Evolutionary conservation across 2,329 filamentous ascomycete genomes (phyloP).

Genomic region (Epichloe amarillans): DNA sequence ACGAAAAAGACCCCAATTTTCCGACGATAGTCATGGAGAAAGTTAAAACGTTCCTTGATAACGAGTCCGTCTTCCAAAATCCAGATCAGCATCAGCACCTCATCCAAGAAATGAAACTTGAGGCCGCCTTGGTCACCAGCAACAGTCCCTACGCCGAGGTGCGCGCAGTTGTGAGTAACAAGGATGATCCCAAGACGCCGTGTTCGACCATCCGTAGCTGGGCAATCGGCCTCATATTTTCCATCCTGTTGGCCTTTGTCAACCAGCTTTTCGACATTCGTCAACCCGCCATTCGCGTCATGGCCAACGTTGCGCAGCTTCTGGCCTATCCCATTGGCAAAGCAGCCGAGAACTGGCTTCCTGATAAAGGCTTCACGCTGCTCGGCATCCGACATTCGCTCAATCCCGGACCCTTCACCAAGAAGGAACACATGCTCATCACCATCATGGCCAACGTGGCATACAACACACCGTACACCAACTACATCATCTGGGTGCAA

Average conservation of each 20-base stretch:
- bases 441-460: slow-evolving; percentile 49
- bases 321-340: slow-evolving; percentile 42
- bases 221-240: slow-evolving; percentile 38
- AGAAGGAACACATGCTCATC: slow-evolving; percentile 49
- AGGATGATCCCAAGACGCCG: slow-evolving; percentile 35
- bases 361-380: slow-evolving; percentile 34
- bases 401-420: slow-evolving; percentile 43
- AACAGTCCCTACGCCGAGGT: slow-evolving; percentile 46
- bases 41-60: slow-evolving; percentile 28
- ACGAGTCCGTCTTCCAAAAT: slow-evolving; percentile 29
- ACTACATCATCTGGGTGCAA: slow-evolving; percentile 42
- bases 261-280: slow-evolving; percentile 48
- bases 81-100: slow-evolving; percentile 34
- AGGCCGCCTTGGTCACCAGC: slow-evolving; percentile 39
- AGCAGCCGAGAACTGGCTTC: slow-evolving; percentile 34
- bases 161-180: slow-evolving; percentile 41
- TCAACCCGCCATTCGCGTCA: slow-evolving; percentile 39
- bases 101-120: slow-evolving; percentile 41
- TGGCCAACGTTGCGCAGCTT: slow-evolving; percentile 42
- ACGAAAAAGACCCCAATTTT: slow-evolving; percentile 31
- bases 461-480: slow-evolving; percentile 39
- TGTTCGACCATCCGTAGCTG: slow-evolving; percentile 42
- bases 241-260: slow-evolving; percentile 33
- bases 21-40: slow-evolving; percentile 25
- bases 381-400: slow-evolving; percentile 33